phyloP scores from a whole-genome alignment of 345 rosid genomes.

The Capsella bursapastoris region DNA sequence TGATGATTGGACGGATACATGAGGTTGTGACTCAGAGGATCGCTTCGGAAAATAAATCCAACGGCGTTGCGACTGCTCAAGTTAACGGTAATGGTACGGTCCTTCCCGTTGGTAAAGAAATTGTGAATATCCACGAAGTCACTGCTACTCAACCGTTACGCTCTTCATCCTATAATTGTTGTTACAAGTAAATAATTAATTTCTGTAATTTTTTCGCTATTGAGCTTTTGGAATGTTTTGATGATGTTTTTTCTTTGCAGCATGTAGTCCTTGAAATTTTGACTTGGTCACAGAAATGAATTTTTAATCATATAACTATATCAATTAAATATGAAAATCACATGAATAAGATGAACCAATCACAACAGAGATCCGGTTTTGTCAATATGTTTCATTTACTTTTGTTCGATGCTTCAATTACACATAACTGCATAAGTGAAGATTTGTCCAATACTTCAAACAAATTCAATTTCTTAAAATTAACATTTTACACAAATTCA shows the following conservation, averaged over 20 bases:
- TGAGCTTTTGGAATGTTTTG: background rate
- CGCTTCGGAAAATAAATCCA: slow-evolving; percentile 53
- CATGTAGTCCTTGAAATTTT: slow-evolving; percentile 17
- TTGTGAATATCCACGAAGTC: slow-evolving; percentile 64
- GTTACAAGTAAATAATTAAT: slow-evolving; percentile 46
- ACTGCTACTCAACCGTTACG: slow-evolving; percentile 63
- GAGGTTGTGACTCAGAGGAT: slow-evolving; percentile 56
- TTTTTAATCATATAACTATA: background rate
- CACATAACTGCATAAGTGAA: background rate
- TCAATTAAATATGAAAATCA: background rate
- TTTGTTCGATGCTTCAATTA: background rate
- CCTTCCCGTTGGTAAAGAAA: slow-evolving; percentile 60
- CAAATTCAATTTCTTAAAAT: slow-evolving; percentile 16
- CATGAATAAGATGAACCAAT: background rate
- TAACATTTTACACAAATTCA: slow-evolving; percentile 1
- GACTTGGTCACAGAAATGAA: background rate
- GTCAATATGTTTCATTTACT: background rate
- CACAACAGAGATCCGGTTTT: slow-evolving; percentile 3
- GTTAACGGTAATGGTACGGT: slow-evolving; percentile 22
- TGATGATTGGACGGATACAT: slow-evolving; percentile 71
- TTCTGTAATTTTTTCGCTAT: background rate
- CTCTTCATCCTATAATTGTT: slow-evolving; percentile 47
- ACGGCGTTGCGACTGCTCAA: slow-evolving; percentile 28
- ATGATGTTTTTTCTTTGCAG: background rate
- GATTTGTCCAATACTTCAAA: background rate